Conservation (phyloP, 805 yeast species). For the Metschnikowia continentalis region DNA sequence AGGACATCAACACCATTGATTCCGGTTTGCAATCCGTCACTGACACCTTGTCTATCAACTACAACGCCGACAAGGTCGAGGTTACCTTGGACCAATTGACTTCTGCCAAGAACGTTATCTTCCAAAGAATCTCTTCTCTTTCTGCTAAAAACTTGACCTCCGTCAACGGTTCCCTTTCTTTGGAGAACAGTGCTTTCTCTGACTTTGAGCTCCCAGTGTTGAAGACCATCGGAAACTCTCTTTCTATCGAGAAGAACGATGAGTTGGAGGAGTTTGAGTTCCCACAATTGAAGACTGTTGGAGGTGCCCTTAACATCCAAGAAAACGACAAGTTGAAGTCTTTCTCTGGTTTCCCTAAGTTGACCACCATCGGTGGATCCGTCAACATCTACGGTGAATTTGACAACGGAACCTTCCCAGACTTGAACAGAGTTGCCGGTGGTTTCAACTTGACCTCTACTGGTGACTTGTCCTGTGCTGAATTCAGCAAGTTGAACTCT, state of each 20-base stretch:
- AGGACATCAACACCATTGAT: constrained; percentile 63
- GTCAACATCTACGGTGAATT: constrained; percentile 76
- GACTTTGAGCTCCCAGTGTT: constrained; percentile 53
- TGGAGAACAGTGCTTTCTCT: constrained; percentile 67
- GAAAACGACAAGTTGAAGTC: constrained; percentile 72
- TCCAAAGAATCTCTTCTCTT: constrained; percentile 75
- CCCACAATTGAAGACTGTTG: constrained; percentile 64
- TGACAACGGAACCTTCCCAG: constrained; percentile 70
- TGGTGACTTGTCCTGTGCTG: constrained; percentile 77
- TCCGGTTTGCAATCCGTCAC: constrained; percentile 73
- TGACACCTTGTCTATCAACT: constrained; percentile 71
- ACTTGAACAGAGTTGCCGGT: constrained; percentile 80
- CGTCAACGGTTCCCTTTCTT: constrained; percentile 79
- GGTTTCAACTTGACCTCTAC: constrained; percentile 79
- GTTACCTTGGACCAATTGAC: constrained; percentile 64
- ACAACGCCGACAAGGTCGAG: constrained; percentile 75
- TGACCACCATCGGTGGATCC: constrained; percentile 84
- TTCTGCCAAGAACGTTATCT: constrained; percentile 85
- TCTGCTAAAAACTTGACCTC: constrained; percentile 62
- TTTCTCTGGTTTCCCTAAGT: constrained; percentile 69
- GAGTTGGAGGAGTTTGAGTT: constrained; percentile 66
- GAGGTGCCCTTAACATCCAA: constrained; percentile 90
- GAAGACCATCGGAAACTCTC: constrained; percentile 70
- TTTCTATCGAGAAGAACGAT: constrained; percentile 70
- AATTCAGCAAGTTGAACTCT: constrained; percentile 66